These are phyloP conservation scores for Capronia coronata DNA, from an alignment of 2,329 filamentous ascomycete species.

Conservation along the genomic window DNA sequence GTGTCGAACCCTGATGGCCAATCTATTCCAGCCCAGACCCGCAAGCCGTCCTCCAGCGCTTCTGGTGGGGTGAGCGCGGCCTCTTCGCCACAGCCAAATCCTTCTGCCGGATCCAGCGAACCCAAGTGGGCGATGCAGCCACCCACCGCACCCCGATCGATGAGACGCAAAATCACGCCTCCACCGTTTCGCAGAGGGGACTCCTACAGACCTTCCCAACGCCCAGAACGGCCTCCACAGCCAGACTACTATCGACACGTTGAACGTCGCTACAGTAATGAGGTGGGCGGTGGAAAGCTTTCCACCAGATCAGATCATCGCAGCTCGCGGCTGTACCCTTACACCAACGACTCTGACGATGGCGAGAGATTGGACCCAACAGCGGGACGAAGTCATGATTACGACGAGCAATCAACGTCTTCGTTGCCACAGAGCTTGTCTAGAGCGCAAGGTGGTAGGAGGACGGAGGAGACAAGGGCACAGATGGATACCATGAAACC, in stretches of 20 bases:
- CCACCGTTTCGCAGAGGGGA: slow-evolving; percentile 10
- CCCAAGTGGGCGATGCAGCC: neutral
- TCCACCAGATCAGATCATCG: neutral
- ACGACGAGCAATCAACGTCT: neutral
- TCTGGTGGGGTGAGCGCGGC: neutral
- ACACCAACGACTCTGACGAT: neutral
- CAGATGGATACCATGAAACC: no score
- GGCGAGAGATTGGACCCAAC: neutral
- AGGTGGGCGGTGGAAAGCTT: neutral
- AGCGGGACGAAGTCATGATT: neutral
- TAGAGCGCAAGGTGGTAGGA: neutral
- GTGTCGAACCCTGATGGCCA: neutral
- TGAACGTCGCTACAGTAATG: neutral
- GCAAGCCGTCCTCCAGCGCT: neutral
- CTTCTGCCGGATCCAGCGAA: neutral
- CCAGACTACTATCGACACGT: neutral
- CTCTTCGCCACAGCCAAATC: neutral
- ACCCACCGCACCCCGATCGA: slow-evolving; percentile 10
- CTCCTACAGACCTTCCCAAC: neutral
- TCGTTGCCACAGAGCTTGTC: neutral
- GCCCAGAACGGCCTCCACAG: neutral
- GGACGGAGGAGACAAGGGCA: neutral
- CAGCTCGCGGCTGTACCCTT: neutral
- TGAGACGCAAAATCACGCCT: slow-evolving; percentile 10
- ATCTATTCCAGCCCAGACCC: neutral